phyloP scores from a whole-genome alignment of 2,329 filamentous ascomycete genomes.

The Amauroascus niger region DNA sequence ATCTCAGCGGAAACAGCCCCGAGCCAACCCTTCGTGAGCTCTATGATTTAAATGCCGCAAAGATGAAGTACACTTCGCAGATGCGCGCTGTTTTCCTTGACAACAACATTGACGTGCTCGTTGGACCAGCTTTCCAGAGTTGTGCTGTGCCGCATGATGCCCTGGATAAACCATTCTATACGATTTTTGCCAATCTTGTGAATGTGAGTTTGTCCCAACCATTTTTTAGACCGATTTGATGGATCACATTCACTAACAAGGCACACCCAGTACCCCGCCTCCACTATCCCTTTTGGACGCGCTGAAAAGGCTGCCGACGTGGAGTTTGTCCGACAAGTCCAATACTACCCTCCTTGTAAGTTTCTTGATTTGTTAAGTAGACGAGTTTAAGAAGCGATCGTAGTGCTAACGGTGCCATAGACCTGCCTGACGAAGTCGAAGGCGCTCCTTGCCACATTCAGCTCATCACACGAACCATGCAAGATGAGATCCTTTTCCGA shows the following conservation, averaged over 20 bases:
- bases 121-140: neutral
- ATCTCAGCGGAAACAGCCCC: neutral
- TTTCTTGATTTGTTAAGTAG: neutral
- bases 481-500: neutral
- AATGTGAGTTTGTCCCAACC: neutral
- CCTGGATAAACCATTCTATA: neutral
- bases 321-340: neutral
- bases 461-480: slow-evolving; percentile 1
- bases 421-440: neutral
- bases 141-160: neutral
- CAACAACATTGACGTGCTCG: neutral
- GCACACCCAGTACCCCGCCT: neutral
- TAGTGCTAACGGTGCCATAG: neutral
- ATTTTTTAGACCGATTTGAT: neutral
- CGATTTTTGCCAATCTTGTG: neutral
- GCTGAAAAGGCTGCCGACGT: neutral
- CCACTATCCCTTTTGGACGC: neutral
- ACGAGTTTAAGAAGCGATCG: too few relatives aligned
- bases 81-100: neutral
- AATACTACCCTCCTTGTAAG: slow-evolving; percentile 1
- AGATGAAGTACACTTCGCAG: neutral
- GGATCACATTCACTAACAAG: neutral
- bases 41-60: neutral
- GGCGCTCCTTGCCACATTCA: slow-evolving; percentile 1
- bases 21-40: slow-evolving; percentile 2